These are phyloP conservation scores for Carallia pectinifolia DNA, from an alignment of 345 rosid genomes.

Conservation along the genomic window DNA sequence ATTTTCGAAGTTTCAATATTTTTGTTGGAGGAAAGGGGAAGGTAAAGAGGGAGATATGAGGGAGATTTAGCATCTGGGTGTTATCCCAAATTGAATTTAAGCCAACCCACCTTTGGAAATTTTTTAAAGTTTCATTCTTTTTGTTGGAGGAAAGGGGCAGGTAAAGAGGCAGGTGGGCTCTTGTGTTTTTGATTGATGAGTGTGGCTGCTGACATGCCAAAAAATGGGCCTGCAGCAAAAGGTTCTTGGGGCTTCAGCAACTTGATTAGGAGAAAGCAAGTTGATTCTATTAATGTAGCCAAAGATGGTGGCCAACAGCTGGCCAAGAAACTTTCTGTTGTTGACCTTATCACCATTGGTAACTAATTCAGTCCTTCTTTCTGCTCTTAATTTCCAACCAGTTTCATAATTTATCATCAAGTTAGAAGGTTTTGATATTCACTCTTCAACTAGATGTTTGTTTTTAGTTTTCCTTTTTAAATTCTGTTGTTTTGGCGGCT, in stretches of 20 bases:
- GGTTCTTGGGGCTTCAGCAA: slow-evolving; percentile 49
- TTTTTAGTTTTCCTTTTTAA: neutral
- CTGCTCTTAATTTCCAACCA: neutral
- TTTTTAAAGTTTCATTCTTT: neutral
- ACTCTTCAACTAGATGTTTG: neutral
- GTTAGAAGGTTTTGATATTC: neutral
- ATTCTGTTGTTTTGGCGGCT: neutral
- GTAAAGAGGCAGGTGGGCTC: neutral
- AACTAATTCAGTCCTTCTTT: slow-evolving; percentile 1
- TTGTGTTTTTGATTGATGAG: slow-evolving; percentile 38
- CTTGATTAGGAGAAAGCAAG: slow-evolving; percentile 71
- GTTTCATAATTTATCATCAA: neutral
- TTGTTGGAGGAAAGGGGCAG: neutral
- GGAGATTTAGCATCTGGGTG: slow-evolving; percentile 7
- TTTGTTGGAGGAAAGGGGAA: neutral
- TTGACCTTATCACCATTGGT: slow-evolving; percentile 82
- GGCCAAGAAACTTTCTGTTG: slow-evolving; percentile 59
- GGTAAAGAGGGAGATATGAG: neutral
- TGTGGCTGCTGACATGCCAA: slow-evolving; percentile 44
- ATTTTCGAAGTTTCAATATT: neutral
- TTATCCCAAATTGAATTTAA: neutral
- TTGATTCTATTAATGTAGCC: slow-evolving; percentile 50
- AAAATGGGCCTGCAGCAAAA: slow-evolving; percentile 37
- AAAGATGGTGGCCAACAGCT: slow-evolving; percentile 41
- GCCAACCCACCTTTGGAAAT: neutral